Evolutionary conservation across 495 filamentous ascomycete genomes (phyloP), one percentile per base, ranked within the genome.

Genomic region (Arthonia radiata): DNA sequence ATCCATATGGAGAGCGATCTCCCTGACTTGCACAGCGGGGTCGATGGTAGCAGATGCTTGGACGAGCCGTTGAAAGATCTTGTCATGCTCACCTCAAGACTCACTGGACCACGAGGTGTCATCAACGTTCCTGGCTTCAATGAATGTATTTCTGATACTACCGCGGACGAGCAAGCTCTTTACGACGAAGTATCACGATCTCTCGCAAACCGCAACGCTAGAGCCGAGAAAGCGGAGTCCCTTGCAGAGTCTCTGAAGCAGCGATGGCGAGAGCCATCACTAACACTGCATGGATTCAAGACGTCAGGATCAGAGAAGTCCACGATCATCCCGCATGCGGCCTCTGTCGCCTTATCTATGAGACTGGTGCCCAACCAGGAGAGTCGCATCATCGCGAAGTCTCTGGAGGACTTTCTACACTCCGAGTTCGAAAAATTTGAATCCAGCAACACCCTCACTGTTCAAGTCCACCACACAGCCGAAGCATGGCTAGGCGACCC

Each of bases 401-500:
- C 55, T 2, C 56, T 97, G 14, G 65, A 56, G 5, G 39, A 52
- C 3, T 86, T 68, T 36, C 55, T 92, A 2, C 48, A 63, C 18
- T 47, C 61, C n/a, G 64, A 78, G 31, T 97, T 89, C 38, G 57
- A 49, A 1, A 43, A 57, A 3, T 59, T 93, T 1, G 67, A 66
- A 18, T 75, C 74, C 4, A 65, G 73, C 27, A 94, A 97, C 35
- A 61, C 62, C 15, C 61, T 94, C 23, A 72, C 64, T 1, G 65
- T 97, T 14, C 63, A 65, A 15, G 80, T 94, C 34, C 79, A 86
- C 24, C 80, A 90, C 34, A 72, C 78, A 44, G 83, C 86, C 1
- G 86, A 97, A 40, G 77, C 86, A 10, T 97, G 86, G 86, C 64
- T 97, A 0, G 86, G 86, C 2, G 80, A 92, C 31, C 80, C 75